A percentile compares a stretch with the other conserved stretches of the same genome.
Evolutionary conservation across 768 basidiomycete genomes (phyloP).

Genomic region (Hemileccinum rubropunctum): DNA sequence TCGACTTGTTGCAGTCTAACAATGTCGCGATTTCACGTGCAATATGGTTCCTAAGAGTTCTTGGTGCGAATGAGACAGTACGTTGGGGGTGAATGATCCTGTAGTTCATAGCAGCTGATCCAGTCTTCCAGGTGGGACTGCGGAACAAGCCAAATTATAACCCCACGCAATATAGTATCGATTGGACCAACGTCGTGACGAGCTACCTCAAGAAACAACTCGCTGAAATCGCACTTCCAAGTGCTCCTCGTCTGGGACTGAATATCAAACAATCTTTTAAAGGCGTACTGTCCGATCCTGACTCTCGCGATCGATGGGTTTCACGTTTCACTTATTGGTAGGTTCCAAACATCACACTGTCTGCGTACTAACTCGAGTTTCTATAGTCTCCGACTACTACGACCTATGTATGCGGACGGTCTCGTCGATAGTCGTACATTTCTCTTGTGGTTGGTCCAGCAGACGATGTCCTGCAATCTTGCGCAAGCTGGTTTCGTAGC

Average conservation of each 20-base stretch:
- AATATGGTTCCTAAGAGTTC: conserved; percentile 84
- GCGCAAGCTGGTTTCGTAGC: conserved; percentile 78
- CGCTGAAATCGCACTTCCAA: conserved; percentile 74
- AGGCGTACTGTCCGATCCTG: conserved; percentile 69
- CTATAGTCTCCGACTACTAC: conserved; percentile 62
- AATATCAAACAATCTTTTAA: conserved; percentile 87
- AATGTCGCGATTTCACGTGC: conserved; percentile 78
- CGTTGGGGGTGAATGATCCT: background rate
- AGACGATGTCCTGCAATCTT: conserved; percentile 73
- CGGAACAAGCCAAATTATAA: conserved; percentile 79
- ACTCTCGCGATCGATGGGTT: conserved; percentile 73
- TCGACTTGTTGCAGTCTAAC: conserved; percentile 75
- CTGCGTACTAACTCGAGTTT: conserved; percentile 2
- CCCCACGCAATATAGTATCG: conserved; percentile 78
- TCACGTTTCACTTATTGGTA: conserved; percentile 79
- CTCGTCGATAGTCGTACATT: conserved; percentile 78
- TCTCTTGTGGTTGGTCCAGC: conserved; percentile 75
- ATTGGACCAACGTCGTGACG: conserved; percentile 82
- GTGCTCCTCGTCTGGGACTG: conserved; percentile 68
- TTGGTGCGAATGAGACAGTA: conserved; percentile 87
- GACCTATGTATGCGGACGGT: conserved; percentile 77
- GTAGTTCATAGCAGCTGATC: background rate
- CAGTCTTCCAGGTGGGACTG: conserved; percentile 54
- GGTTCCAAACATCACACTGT: background rate
- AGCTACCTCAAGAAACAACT: conserved; percentile 83